Evolutionary conservation across 805 yeast genomes (phyloP).

Genomic region (Ogataea pignaliae): DNA sequence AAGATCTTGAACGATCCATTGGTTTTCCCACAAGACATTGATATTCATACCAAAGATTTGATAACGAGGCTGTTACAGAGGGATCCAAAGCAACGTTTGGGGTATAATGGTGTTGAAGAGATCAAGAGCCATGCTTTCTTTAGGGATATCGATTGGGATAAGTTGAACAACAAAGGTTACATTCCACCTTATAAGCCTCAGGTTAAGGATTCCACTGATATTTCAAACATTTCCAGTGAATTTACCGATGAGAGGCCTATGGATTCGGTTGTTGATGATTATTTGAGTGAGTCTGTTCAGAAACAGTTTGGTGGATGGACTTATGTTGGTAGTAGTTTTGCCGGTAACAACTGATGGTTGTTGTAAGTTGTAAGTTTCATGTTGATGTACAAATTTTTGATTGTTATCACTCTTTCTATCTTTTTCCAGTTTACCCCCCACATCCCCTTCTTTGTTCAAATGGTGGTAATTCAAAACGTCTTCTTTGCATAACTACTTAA

Average conservation of each 20-base stretch:
- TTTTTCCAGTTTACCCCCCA: too few relatives aligned
- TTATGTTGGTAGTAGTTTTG: slow-evolving; percentile 56
- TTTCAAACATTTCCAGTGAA: slow-evolving; percentile 88
- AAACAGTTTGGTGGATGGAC: slow-evolving; percentile 99
- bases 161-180: slow-evolving; percentile 77
- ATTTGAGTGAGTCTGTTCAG: slow-evolving; percentile 90
- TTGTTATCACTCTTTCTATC: too few relatives aligned
- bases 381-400: too few relatives aligned
- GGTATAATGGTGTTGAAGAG: slow-evolving; percentile 74
- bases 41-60: slow-evolving; percentile 78
- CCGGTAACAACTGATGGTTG: neutral
- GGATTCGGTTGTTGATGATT: slow-evolving; percentile 93
- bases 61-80: slow-evolving; percentile 71
- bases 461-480: too few relatives aligned
- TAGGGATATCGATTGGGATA: slow-evolving; percentile 84
- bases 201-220: slow-evolving; percentile 79
- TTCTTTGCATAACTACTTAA: too few relatives aligned
- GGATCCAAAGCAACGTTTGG: slow-evolving; percentile 79
- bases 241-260: slow-evolving; percentile 91
- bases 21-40: slow-evolving; percentile 83
- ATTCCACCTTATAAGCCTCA: slow-evolving; percentile 95
- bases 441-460: too few relatives aligned
- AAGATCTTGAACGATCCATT: slow-evolving; percentile 88
- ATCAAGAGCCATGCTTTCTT: slow-evolving; percentile 84
- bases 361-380: too few relatives aligned